Conservation (phyloP, 2,329 filamentous ascomycete genomes). For the Colletotrichum graminicola region DNA sequence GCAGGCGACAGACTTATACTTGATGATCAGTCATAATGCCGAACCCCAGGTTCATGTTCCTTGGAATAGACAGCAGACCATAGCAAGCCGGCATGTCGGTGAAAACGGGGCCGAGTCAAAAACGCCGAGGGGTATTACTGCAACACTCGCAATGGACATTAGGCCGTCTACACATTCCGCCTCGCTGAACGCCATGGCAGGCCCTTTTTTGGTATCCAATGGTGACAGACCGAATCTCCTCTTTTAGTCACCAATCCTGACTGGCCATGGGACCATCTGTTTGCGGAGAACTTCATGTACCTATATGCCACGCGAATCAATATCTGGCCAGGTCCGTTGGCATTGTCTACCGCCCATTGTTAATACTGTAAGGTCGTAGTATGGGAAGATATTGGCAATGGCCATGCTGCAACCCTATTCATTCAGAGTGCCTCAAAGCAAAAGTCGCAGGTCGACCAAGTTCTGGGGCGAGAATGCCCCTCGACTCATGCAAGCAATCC, state of each 20-base stretch:
- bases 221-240: background rate
- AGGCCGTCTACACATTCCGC: no score
- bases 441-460: background rate
- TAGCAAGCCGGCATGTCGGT: background rate
- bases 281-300: background rate
- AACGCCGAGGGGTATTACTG: no score
- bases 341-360: background rate
- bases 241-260: background rate
- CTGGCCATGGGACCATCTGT: background rate
- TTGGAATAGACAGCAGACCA: background rate
- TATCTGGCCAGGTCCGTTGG: background rate
- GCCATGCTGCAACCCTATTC: background rate
- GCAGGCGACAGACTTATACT: no score
- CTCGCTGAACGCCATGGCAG: no score
- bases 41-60: background rate
- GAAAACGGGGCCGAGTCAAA: slow-evolving; percentile 3
- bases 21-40: background rate
- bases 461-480: background rate
- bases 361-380: background rate
- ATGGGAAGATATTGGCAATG: background rate
- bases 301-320: background rate
- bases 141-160: background rate
- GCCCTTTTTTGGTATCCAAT: background rate
- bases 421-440: background rate
- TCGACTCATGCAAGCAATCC: background rate